A percentile compares a stretch with the other conserved stretches of the same genome.
Conservation (phyloP, 257 asterid species). For the Gardenia jasminoides region DNA sequence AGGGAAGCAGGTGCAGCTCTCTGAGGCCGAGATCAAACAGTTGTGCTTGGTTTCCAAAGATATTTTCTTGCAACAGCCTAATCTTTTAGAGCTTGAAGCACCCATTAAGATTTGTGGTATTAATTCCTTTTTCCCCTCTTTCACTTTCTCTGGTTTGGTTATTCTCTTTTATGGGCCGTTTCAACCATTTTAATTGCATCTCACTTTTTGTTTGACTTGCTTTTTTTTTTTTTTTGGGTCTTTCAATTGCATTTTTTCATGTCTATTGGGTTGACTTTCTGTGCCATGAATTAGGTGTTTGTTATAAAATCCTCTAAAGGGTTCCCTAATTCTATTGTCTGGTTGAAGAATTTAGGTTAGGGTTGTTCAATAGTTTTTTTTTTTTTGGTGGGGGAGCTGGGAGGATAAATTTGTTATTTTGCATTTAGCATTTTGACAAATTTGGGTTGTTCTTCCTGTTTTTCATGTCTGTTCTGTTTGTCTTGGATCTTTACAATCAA, state of each 20-base stretch:
- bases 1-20: conserved; percentile 40
- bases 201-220: background rate
- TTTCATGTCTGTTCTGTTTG: background rate
- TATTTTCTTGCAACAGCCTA: conserved; percentile 38
- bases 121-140: background rate
- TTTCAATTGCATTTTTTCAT: background rate
- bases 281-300: background rate
- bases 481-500: background rate
- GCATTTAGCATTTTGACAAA: background rate
- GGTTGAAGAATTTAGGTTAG: background rate
- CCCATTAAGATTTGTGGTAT: conserved; percentile 49
- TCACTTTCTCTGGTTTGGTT: background rate
- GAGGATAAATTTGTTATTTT: background rate
- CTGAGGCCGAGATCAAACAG: conserved; percentile 36
- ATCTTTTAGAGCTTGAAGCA: conserved; percentile 45
- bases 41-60: conserved; percentile 30
- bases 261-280: conserved; percentile 26
- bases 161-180: background rate
- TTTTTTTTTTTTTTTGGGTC: background rate
- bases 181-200: background rate
- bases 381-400: background rate
- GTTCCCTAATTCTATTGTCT: background rate
- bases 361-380: background rate
- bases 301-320: background rate
- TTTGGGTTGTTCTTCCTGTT: background rate